phyloP scores from a whole-genome alignment of 345 rosid genomes.

The Isatis tinctoria region DNA sequence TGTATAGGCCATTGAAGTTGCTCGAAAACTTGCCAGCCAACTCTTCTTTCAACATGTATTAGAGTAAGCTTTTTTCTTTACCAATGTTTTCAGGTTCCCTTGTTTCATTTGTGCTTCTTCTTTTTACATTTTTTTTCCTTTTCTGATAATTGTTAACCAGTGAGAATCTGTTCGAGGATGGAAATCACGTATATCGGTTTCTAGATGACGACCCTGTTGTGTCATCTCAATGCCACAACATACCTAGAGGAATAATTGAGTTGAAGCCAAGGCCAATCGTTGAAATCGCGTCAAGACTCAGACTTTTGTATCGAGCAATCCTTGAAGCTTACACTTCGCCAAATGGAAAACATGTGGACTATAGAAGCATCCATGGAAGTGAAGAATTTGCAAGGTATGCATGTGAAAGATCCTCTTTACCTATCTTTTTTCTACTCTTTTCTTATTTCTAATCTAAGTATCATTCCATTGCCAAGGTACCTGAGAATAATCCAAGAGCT shows the following conservation, averaged over 20 bases:
- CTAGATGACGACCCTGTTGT: constrained; percentile 68
- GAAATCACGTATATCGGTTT: constrained; percentile 75
- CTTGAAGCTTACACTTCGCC: constrained; percentile 71
- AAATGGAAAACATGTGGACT: constrained; percentile 84
- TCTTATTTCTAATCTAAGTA: not conserved
- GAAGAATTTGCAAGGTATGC: constrained; percentile 88
- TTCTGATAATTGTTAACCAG: constrained; percentile 37
- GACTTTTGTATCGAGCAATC: constrained; percentile 57
- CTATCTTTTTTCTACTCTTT: not conserved
- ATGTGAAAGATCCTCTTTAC: constrained; percentile 7
- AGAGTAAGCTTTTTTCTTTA: constrained; percentile 48
- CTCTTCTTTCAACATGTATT: constrained; percentile 71
- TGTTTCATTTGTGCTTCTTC: not conserved
- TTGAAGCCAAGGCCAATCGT: constrained; percentile 61
- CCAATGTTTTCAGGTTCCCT: not conserved
- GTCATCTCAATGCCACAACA: constrained; percentile 76
- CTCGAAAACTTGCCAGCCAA: constrained; percentile 66
- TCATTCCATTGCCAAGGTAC: constrained; percentile 42
- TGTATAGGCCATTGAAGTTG: constrained; percentile 76
- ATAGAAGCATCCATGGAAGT: constrained; percentile 86
- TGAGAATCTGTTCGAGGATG: constrained; percentile 84
- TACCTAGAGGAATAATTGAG: constrained; percentile 74
- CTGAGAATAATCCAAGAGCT: constrained; percentile 75
- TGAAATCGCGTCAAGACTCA: constrained; percentile 70
- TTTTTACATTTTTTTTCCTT: not conserved